A percentile compares a stretch with the other conserved stretches of the same genome.
phyloP scores from a whole-genome alignment of 2,329 filamentous ascomycete species.

The Apiospora phragmitis region DNA sequence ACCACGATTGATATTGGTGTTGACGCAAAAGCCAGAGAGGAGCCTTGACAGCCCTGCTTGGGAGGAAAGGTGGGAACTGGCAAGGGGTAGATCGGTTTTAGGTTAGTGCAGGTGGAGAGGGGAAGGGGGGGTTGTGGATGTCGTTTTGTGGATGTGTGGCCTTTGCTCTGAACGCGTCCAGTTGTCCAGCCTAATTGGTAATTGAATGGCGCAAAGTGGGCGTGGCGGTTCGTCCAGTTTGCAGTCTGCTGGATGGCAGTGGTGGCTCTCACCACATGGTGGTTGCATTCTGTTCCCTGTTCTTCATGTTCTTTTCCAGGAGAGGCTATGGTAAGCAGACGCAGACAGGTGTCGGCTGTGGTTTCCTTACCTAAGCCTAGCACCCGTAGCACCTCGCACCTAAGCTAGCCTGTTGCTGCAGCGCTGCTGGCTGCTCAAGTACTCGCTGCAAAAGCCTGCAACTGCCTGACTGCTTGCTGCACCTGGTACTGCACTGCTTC shows the following conservation, averaged over 20 bases:
- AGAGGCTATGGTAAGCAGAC: not conserved
- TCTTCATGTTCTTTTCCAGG: not conserved
- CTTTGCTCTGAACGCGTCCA: not conserved
- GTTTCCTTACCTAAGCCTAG: not conserved
- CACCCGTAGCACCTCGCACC: no score
- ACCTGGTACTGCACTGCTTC: not conserved
- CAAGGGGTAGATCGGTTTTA: not conserved
- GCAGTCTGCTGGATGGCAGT: no score
- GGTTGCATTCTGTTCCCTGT: not conserved
- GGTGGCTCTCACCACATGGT: conserved; percentile 1
- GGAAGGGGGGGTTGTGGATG: not conserved
- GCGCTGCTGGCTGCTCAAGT: not conserved
- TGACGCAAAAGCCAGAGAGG: not conserved
- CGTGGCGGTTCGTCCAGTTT: not conserved
- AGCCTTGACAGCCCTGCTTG: not conserved
- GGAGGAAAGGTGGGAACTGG: not conserved
- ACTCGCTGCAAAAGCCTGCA: no score
- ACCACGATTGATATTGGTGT: not conserved
- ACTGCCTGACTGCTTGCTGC: not conserved
- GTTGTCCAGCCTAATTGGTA: not conserved
- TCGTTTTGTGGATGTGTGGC: not conserved
- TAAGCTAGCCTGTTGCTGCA: not conserved
- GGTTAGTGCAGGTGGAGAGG: not conserved
- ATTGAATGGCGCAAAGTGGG: not conserved
- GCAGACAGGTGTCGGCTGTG: not conserved